Percentiles rank a stretch among this genome's conserved stretches.
Evolutionary conservation across 345 rosid genomes (phyloP).

Genomic region (Gossypium thurberi): DNA sequence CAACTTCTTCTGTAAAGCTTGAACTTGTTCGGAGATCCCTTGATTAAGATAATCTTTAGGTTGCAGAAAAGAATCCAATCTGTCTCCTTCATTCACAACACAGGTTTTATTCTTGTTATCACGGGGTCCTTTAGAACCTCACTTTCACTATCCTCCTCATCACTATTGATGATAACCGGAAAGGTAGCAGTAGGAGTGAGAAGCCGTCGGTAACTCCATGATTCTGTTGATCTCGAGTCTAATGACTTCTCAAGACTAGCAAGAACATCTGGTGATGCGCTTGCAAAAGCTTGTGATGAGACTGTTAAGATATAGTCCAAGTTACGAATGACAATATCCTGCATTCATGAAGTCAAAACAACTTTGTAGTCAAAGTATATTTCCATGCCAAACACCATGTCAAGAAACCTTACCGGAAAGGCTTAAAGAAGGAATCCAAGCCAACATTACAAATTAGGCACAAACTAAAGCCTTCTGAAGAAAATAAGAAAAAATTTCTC

Average conservation of each 20-base stretch:
- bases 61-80: conserved; percentile 53
- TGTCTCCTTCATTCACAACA: conserved; percentile 17
- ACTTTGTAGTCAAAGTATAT: conserved; percentile 7
- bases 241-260: conserved; percentile 72
- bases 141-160: conserved; percentile 67
- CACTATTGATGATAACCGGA: conserved; percentile 65
- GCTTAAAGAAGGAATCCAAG: background rate
- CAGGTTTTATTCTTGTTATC: conserved; percentile 32
- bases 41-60: conserved; percentile 43
- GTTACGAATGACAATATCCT: conserved; percentile 81
- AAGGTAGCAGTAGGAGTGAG: conserved; percentile 83
- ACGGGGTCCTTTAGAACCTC: conserved; percentile 59
- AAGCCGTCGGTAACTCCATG: conserved; percentile 75
- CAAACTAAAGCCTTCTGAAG: background rate
- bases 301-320: conserved; percentile 72
- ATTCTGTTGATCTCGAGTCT: conserved; percentile 75
- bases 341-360: conserved; percentile 28
- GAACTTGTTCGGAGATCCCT: conserved; percentile 52
- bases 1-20: conserved; percentile 74
- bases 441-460: background rate
- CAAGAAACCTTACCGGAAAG: background rate
- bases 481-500: background rate
- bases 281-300: conserved; percentile 63
- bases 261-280: conserved; percentile 62
- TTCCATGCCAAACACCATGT: background rate